Base-by-base conservation (phyloP, 1,139 yeast species). In the Candida frijolesensis region DNA sequence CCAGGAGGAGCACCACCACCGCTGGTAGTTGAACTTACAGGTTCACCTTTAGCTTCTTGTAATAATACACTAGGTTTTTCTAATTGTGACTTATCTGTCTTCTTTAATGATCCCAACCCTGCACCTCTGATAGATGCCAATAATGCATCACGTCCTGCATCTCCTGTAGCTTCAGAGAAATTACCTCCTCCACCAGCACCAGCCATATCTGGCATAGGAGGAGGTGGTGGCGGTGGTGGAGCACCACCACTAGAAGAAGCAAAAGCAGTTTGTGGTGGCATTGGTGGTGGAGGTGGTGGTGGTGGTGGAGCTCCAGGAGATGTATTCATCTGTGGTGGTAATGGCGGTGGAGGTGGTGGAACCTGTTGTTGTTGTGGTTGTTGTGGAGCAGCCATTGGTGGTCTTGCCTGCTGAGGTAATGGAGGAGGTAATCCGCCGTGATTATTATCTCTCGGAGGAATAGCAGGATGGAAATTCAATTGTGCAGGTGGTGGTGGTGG, bases 41-140 rank as follows among this genome's bases (percentile, higher is more conserved):
- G 65, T 49, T 83, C 89, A 16, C 95, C 95, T 44, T 73, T 74
- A 1, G 89, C 89, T 62, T 87, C 92, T 67, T 82, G 88, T 30
- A 89, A 68, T 37, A 88, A 61, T 0, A 80, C 89, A 48, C 85
- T 85, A 2, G 97, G 96, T 55, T 76, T 80, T 40, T 92, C 97
- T 46, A 91, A 72, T 59, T 87, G 92, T 0, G 90, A 70, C 67
- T 91, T 92, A 66, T 94, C 97, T 4, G 87, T 87, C 65, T 86
- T 89, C 56, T 77, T 83, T 56, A 92, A 77, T 3, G 82, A 64
- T 0, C 85, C 85, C 11, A 91, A 48, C 48, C 91, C 90, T 0
- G 96, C 85, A 33, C 86, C 82, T 60, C 96, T 79, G 58, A 92
- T 94, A 0, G 97, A 89, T 0, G 96, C 90, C 52, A 94, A 71